Evolutionary conservation across 306 rosid genomes (phyloP).

Genomic region (Inga leiocalycina): DNA sequence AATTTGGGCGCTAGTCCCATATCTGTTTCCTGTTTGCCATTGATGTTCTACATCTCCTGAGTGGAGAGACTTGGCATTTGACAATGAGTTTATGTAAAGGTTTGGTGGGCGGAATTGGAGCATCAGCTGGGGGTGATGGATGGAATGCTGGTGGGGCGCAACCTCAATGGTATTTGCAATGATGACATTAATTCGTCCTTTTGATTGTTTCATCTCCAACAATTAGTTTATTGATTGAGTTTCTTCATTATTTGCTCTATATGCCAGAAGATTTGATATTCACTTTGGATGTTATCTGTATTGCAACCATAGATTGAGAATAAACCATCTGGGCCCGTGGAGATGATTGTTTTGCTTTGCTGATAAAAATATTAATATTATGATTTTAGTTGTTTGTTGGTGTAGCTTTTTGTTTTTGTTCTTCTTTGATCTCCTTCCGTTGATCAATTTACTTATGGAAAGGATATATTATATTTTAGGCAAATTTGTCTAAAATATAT

Average conservation of each 20-base stretch:
- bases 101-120: conserved; percentile 72
- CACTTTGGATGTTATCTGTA: not conserved
- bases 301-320: not conserved
- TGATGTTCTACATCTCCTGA: conserved; percentile 15
- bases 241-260: conserved; percentile 15
- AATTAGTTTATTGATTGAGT: not conserved
- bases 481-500: not conserved
- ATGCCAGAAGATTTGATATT: not conserved
- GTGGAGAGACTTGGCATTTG: conserved; percentile 29
- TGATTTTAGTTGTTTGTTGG: not conserved
- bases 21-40: conserved; percentile 16
- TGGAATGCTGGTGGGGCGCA: conserved; percentile 65
- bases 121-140: conserved; percentile 60
- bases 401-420: not conserved
- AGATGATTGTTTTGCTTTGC: not conserved
- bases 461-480: not conserved
- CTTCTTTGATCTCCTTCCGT: not conserved
- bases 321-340: not conserved
- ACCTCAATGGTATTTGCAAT: conserved; percentile 57
- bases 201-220: not conserved
- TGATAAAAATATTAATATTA: not conserved
- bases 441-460: not conserved
- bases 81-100: conserved; percentile 47
- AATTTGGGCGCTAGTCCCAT: conserved; percentile 10
- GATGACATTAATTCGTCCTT: conserved; percentile 16